Conservation (phyloP, 345 rosid species). For the Dimocarpus longan region DNA sequence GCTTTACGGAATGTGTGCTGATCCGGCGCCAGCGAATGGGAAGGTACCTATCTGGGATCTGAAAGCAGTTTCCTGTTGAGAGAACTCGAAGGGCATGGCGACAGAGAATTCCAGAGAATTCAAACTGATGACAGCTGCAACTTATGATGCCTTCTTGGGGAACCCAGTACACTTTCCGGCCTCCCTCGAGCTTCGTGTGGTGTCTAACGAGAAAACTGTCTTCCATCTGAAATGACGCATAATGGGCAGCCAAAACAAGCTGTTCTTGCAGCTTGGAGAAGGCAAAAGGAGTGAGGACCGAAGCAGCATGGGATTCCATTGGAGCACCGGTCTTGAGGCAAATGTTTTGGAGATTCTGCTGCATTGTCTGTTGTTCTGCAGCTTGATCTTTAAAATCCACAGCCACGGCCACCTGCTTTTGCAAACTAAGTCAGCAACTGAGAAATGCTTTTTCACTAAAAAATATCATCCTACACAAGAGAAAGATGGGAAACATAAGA, state of each 20-base stretch:
- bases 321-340: conserved; percentile 90
- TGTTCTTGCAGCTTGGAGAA: conserved; percentile 97
- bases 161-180: conserved; percentile 88
- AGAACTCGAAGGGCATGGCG: conserved; percentile 93
- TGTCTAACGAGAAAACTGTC: conserved; percentile 87
- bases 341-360: conserved; percentile 89
- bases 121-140: conserved; percentile 94
- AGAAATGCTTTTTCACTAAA: not conserved
- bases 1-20: conserved; percentile 50
- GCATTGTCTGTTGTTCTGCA: conserved; percentile 97
- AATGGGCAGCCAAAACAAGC: conserved; percentile 91
- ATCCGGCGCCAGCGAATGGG: conserved; percentile 85
- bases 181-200: conserved; percentile 91
- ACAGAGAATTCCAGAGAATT: conserved; percentile 95
- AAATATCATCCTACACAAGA: not conserved
- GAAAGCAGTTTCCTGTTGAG: conserved; percentile 90
- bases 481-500: not conserved
- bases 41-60: conserved; percentile 85
- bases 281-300: conserved; percentile 88
- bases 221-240: conserved; percentile 89
- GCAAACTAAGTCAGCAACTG: conserved; percentile 21
- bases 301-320: conserved; percentile 92
- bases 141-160: conserved; percentile 86
- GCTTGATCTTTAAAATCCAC: conserved; percentile 96
- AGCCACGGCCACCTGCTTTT: conserved; percentile 71